phyloP scores from a whole-genome alignment of 2,329 filamentous ascomycete species.

The Pseudocercospora fijiensis region DNA sequence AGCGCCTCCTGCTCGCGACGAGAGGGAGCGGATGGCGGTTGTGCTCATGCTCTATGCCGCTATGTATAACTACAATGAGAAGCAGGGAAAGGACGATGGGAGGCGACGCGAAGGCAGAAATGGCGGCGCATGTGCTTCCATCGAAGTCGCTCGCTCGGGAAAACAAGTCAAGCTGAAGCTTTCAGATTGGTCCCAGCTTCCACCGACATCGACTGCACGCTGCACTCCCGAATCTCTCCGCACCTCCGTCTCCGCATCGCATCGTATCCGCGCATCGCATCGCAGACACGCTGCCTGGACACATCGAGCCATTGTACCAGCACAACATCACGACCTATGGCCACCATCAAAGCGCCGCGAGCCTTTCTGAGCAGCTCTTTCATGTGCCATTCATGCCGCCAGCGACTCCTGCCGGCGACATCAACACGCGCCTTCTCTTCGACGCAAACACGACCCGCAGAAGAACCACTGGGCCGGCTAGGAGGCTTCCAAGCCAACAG shows the following conservation, averaged over 20 bases:
- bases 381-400: slow-evolving; percentile 42
- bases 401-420: slow-evolving; percentile 27
- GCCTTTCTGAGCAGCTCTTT: slow-evolving; percentile 34
- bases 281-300: neutral
- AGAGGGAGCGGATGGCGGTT: slow-evolving; percentile 42
- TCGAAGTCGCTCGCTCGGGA: slow-evolving; percentile 7
- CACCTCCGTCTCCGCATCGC: too few relatives aligned
- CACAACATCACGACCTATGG: slow-evolving; percentile 22
- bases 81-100: slow-evolving; percentile 9
- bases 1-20: slow-evolving; percentile 43
- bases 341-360: slow-evolving; percentile 23
- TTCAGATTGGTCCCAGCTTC: neutral
- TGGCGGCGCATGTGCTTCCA: slow-evolving; percentile 3
- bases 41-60: slow-evolving; percentile 47
- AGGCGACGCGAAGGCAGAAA: slow-evolving; percentile 1
- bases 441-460: slow-evolving; percentile 21
- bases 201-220: neutral
- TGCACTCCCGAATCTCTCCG: slow-evolving; percentile 4
- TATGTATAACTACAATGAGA: slow-evolving; percentile 6
- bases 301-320: neutral
- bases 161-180: neutral
- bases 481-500: neutral
- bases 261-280: too few relatives aligned
- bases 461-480: neutral
- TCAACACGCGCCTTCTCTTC: slow-evolving; percentile 40